Conservation (phyloP, 371 early-diverging fungal genomes). For the Coemansia sp. region DNA sequence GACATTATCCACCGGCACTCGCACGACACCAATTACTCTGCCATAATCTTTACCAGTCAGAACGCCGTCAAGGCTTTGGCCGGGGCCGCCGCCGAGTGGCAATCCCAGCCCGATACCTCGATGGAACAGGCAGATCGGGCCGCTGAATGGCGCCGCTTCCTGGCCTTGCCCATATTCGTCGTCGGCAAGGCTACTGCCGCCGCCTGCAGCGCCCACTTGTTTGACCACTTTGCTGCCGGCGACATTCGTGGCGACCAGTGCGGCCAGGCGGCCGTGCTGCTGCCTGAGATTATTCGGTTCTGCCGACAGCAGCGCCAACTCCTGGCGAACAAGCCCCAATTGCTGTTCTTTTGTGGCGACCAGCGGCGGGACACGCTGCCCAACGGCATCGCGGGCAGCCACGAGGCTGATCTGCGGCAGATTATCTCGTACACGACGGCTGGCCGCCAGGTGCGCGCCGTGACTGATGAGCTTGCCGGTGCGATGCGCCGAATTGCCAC, state of each 20-base stretch:
- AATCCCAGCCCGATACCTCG: background rate
- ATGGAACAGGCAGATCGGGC: too few species aligned
- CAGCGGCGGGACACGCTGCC: slow-evolving; percentile 3
- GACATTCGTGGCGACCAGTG: slow-evolving; percentile 1
- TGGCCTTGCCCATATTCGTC: slow-evolving; percentile 1
- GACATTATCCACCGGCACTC: background rate
- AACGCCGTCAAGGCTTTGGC: background rate
- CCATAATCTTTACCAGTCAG: slow-evolving; percentile 5
- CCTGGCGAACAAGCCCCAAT: background rate
- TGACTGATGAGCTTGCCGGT: background rate
- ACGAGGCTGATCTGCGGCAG: background rate
- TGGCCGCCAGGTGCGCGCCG: background rate
- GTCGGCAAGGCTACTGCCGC: slow-evolving; percentile 1
- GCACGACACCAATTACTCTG: background rate
- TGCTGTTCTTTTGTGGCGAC: slow-evolving; percentile 4
- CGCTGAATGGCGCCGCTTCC: background rate
- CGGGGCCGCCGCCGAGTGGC: background rate
- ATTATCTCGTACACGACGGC: background rate
- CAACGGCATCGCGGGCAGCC: background rate
- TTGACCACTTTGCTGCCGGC: background rate
- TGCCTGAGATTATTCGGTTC: background rate
- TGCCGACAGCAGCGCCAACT: background rate
- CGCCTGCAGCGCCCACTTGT: background rate
- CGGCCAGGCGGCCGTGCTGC: background rate
- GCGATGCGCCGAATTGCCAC: background rate